Evolutionary conservation across 495 filamentous ascomycete genomes (phyloP).

Genomic region (Cercophora newfieldiana): DNA sequence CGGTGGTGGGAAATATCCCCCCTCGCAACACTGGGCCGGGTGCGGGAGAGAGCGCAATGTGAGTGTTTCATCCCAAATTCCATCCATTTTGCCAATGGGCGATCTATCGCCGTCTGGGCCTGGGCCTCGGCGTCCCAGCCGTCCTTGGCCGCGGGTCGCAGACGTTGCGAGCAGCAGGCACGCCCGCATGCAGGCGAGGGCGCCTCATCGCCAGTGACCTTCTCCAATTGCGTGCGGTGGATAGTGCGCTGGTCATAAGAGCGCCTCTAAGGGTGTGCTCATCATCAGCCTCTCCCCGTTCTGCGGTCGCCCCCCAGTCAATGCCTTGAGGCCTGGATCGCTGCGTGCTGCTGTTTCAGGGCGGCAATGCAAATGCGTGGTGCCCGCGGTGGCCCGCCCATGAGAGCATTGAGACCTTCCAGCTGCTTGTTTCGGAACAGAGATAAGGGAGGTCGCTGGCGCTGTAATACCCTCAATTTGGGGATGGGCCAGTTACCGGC

Average conservation of each 20-base stretch:
- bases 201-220: constrained; percentile 14
- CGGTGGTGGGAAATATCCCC: neutral
- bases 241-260: constrained; percentile 15
- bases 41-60: neutral
- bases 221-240: constrained; percentile 15
- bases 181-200: constrained; percentile 2
- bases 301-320: constrained; percentile 5
- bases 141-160: neutral
- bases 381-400: constrained; percentile 3
- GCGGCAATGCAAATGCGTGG: constrained; percentile 13
- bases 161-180: neutral
- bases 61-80: constrained; percentile 17
- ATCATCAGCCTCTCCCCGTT: neutral
- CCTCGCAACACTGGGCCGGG: neutral
- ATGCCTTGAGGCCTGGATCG: constrained; percentile 17
- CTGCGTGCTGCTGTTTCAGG: constrained; percentile 15
- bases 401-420: constrained; percentile 16
- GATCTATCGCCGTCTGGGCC: constrained; percentile 9
- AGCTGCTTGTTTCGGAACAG: constrained; percentile 18
- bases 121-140: neutral
- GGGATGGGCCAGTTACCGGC: constrained; percentile 8
- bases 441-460: neutral
- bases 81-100: constrained; percentile 11
- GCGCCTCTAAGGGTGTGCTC: constrained; percentile 5
- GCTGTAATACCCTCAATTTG: constrained; percentile 3